Evolutionary conservation across 148 eudicot genomes (phyloP), one percentile per base, ranked within the genome.

Genomic region (Euryodendron excelsum): DNA sequence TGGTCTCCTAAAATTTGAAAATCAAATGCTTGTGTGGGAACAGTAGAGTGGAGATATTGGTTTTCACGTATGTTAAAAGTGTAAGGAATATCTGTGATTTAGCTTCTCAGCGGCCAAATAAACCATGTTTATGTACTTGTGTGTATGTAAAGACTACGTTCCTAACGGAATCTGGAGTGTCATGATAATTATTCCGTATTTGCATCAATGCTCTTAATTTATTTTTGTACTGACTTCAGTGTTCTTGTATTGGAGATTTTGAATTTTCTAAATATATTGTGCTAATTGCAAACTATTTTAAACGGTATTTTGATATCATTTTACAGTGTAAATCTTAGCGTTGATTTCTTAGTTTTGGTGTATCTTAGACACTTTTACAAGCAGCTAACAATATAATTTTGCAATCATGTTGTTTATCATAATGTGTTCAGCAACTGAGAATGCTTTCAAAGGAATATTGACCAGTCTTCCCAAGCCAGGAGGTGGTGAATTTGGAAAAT

Each of bases 401-500:
- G 72, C 23, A 61, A 69, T 45, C 64, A 34, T 67, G 4, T 81
- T 50, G 8, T 52, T 31, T 78, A 55, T 84, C 37, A 64, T 6
- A 50, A 34, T 66, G 52, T 45, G 28, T 81, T 63, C 89, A 88
- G 90, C 91, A 3, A 77, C 91, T 41, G 91, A 88, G 85, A 69
- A 88, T 78, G 84, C 91, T 72, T 88, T 90, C 85, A 87, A 88
- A 66, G 87, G 85, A 63, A 88, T 90, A 33, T 71, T 87, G 80
- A 86, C 91, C 44, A 73, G 83, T 77, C 93, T 88, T 72, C 93
- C 93, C 41, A 90, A 88, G 86, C 89, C 87, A 53, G 89, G 91
- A 59, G 91, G 93, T 76, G 93, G 93, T n/a, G 93, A 90, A 77
- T 90, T 90, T 76, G 93, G 93, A 69, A 90, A 90, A 69, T 90